phyloP scores from a whole-genome alignment of 306 rosid genomes.

The Trifolium repens region DNA sequence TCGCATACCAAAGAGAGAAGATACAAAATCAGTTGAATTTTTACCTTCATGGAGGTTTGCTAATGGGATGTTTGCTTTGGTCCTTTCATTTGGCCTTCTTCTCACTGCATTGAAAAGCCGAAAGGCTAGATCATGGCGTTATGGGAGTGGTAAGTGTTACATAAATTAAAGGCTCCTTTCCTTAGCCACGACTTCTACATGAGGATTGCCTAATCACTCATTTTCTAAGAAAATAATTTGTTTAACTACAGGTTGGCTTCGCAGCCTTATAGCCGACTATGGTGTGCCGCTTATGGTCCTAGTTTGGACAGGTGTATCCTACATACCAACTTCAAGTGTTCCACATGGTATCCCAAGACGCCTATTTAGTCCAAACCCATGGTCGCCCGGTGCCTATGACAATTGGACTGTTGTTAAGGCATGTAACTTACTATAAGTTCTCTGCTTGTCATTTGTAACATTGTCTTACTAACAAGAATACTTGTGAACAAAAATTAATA shows the following conservation, averaged over 20 bases:
- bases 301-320: constrained; percentile 91
- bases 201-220: background rate
- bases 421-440: constrained; percentile 36
- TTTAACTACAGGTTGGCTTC: constrained; percentile 68
- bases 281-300: constrained; percentile 98
- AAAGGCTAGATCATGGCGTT: constrained; percentile 98
- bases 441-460: background rate
- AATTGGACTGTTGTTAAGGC: constrained; percentile 97
- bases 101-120: constrained; percentile 83
- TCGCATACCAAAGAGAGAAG: constrained; percentile 67
- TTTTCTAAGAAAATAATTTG: background rate
- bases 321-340: constrained; percentile 72
- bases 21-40: constrained; percentile 54
- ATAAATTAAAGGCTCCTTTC: background rate
- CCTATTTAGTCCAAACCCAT: constrained; percentile 95
- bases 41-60: constrained; percentile 92
- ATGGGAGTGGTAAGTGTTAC: constrained; percentile 73
- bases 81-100: constrained; percentile 96
- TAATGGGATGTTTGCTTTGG: constrained; percentile 98
- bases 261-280: constrained; percentile 92
- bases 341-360: constrained; percentile 93
- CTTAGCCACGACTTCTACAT: background rate
- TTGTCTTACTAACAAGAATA: constrained; percentile 11
- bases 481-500: background rate
- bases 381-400: constrained; percentile 98